These are phyloP conservation scores for Camelina laxa DNA, from an alignment of 345 rosid genomes.

Conservation along the genomic window DNA sequence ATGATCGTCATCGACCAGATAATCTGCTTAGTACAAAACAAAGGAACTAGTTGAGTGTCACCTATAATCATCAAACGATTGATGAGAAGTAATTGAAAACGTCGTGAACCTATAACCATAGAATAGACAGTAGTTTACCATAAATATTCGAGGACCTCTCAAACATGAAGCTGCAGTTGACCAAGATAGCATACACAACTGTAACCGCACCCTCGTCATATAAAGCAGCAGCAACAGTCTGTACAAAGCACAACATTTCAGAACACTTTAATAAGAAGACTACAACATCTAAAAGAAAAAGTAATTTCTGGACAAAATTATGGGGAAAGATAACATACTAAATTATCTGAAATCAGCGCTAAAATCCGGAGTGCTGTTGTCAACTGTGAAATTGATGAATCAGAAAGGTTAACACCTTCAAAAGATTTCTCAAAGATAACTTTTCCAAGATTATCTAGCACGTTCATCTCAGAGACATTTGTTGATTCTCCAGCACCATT, in stretches of 20 bases:
- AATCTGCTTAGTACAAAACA: constrained; percentile 57
- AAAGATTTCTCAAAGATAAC: constrained; percentile 76
- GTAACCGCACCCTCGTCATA: constrained; percentile 90
- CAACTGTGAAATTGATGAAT: constrained; percentile 86
- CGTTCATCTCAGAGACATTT: constrained; percentile 71
- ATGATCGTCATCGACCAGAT: constrained; percentile 96
- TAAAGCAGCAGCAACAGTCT: constrained; percentile 85
- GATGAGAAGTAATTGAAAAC: constrained; percentile 28
- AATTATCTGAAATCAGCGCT: constrained; percentile 81
- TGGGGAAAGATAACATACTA: constrained; percentile 57
- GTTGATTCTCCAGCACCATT: constrained; percentile 75
- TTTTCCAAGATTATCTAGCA: constrained; percentile 88
- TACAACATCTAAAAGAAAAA: constrained; percentile 25
- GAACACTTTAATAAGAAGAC: constrained; percentile 21
- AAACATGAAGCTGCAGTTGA: constrained; percentile 93
- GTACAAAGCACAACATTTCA: constrained; percentile 42
- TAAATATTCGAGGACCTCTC: constrained; percentile 91
- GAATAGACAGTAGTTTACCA: constrained; percentile 55
- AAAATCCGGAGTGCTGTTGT: constrained; percentile 89
- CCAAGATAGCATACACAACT: constrained; percentile 74
- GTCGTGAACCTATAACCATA: constrained; percentile 14
- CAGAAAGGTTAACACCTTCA: constrained; percentile 84
- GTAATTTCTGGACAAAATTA: constrained; percentile 15
- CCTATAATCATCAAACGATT: constrained; percentile 11
- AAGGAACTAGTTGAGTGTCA: constrained; percentile 36